Evolutionary conservation across 2,329 filamentous ascomycete genomes (phyloP), one percentile per base, ranked within the genome.

Genomic region (Bretziella fagacearum): DNA sequence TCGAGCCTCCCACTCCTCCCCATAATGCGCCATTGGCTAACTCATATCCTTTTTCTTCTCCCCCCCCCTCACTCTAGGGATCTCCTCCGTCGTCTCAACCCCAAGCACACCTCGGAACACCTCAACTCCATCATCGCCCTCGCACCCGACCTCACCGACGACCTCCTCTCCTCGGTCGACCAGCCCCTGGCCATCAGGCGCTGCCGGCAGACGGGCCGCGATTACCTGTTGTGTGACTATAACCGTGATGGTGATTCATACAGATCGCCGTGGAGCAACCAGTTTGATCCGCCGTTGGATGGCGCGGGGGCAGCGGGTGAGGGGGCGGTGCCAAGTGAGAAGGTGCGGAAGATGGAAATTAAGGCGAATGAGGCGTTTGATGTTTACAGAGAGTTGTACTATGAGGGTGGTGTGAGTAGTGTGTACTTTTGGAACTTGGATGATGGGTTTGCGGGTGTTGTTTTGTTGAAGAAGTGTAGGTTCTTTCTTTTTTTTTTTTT

Each of bases 341-440:
- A 86, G 48, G 84, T 96, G 56, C 73, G 91, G 56, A 84, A 84
- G 67, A 89, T 96, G 77, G 91, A 98, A 69, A 65, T 96, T 59
- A 79, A 79, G 58, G 85, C 91, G 46, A 96, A 96, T 60, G 85
- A 93, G 64, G 89, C 86, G 4, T 94, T 98, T 65, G 91, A 98
- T 64, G 79, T 96, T 47, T 98, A 98, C 65, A 71, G 91, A 53
- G 89, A 96, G 63, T 67, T 98, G 64, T 98, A 94, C 67, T 93
- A 94, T 60, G 91, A 96, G 67, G 91, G 91, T 3, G 89, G 91
- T 23, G 84, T 94, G 51, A 91, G 84, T 55, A 93, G 84, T 59
- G 91, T 96, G 32, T 98, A 98, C 64, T 84, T 98, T 53, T 98
- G 91, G 91, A 91, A 95, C 60, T 67, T 96, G 61, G 91, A 98